A percentile compares a stretch with the other conserved stretches of the same genome.
Conservation (phyloP, 352 stramenopile species). For the Ochromonadaceae sp. region DNA sequence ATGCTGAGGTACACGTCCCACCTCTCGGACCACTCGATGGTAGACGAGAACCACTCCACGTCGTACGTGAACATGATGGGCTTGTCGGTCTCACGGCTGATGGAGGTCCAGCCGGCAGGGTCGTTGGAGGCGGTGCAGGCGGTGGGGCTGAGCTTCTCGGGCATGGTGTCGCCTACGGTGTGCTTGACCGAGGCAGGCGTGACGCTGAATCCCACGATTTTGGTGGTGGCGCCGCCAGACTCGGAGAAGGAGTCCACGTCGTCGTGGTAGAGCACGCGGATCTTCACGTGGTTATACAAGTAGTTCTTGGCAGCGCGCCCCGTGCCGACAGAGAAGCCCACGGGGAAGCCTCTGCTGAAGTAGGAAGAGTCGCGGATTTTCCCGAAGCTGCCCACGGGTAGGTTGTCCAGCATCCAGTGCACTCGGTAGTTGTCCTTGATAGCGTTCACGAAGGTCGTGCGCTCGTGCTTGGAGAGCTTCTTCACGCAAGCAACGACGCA, state of each 20-base stretch:
- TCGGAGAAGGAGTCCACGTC: slow-evolving; percentile 42
- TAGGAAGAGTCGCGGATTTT: not conserved
- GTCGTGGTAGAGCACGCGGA: slow-evolving; percentile 75
- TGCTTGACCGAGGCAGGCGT: slow-evolving; percentile 76
- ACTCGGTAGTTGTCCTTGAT: slow-evolving; percentile 40
- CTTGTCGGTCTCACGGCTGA: slow-evolving; percentile 8
- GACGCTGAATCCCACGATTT: slow-evolving; percentile 77
- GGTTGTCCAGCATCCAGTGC: slow-evolving; percentile 70
- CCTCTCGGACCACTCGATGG: slow-evolving; percentile 66
- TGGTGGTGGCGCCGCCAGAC: not conserved
- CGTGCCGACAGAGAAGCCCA: slow-evolving; percentile 38
- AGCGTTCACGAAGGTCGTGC: slow-evolving; percentile 26
- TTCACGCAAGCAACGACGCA: slow-evolving; percentile 24
- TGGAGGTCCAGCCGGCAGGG: slow-evolving; percentile 8
- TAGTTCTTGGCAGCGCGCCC: slow-evolving; percentile 47
- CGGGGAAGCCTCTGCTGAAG: slow-evolving; percentile 20
- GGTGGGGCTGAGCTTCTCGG: not conserved
- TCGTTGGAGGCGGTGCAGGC: slow-evolving; percentile 2
- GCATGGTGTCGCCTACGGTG: slow-evolving; percentile 30
- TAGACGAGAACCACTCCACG: slow-evolving; percentile 75
- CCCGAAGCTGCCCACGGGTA: slow-evolving; percentile 38
- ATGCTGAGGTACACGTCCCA: slow-evolving; percentile 88
- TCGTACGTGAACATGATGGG: slow-evolving; percentile 64
- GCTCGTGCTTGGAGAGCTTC: slow-evolving; percentile 27
- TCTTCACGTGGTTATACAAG: slow-evolving; percentile 85